Percentiles rank a stretch among this genome's conserved stretches.
Conservation (phyloP, 192 early-diverging fungal species). For the Linderina pennispora region DNA sequence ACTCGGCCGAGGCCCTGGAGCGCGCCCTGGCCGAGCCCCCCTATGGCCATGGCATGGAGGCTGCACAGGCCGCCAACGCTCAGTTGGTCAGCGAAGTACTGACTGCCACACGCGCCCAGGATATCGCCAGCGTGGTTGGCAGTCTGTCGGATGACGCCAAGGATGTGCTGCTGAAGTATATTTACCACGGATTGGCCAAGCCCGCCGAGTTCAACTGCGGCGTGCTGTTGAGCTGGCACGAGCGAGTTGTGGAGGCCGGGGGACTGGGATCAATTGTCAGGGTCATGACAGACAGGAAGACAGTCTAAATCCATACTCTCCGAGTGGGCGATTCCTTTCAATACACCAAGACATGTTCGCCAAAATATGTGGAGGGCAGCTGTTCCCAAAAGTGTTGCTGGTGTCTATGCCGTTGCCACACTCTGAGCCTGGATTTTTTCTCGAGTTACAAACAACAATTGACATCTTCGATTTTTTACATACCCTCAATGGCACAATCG, state of each 20-base stretch:
- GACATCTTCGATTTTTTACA: too few species aligned
- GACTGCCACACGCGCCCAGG: slow-evolving; percentile 59
- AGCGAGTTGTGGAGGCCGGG: slow-evolving; percentile 87
- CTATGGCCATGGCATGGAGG: slow-evolving; percentile 55
- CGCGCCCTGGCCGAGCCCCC: slow-evolving; percentile 63
- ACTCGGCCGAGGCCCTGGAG: slow-evolving; percentile 51
- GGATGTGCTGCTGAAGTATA: slow-evolving; percentile 86
- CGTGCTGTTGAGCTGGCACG: slow-evolving; percentile 87
- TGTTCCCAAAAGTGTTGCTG: too few species aligned
- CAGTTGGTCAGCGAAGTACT: slow-evolving; percentile 80
- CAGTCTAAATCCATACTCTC: too few species aligned
- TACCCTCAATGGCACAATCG: too few species aligned
- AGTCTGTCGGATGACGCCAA: slow-evolving; percentile 53
- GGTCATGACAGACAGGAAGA: slow-evolving; percentile 82
- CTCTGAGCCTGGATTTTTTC: too few species aligned
- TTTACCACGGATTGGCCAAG: slow-evolving; percentile 83
- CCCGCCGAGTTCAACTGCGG: slow-evolving; percentile 82
- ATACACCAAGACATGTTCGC: too few species aligned
- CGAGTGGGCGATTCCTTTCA: too few species aligned
- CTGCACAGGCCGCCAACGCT: slow-evolving; percentile 68
- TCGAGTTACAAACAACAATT: too few species aligned
- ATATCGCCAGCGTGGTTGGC: slow-evolving; percentile 60
- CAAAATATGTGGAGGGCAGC: too few species aligned
- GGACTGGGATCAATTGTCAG: slow-evolving; percentile 88
- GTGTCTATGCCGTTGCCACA: too few species aligned